A percentile compares a stretch with the other conserved stretches of the same genome.
Conservation (phyloP, 805 yeast genomes). For the Candida coleopterorum region DNA sequence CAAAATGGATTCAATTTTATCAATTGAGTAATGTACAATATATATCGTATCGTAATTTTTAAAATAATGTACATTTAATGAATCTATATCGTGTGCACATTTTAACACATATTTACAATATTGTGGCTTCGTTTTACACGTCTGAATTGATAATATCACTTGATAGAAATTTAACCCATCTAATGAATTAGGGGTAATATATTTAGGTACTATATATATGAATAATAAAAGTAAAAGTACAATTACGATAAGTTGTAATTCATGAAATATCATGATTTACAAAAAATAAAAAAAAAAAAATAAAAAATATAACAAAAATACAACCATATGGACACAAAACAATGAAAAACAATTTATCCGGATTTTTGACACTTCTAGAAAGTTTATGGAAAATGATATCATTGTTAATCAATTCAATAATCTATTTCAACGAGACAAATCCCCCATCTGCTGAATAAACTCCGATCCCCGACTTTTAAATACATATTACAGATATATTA, state of each 20-base stretch:
- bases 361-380: too few relatives aligned
- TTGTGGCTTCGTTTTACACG: not conserved
- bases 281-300: not conserved
- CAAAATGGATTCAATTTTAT: too few relatives aligned
- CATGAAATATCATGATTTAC: too few relatives aligned
- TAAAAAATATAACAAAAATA: not conserved
- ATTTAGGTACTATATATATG: slow-evolving; percentile 1
- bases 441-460: too few relatives aligned
- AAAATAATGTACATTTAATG: slow-evolving; percentile 9
- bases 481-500: too few relatives aligned
- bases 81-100: not conserved
- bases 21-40: slow-evolving; percentile 12
- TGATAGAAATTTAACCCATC: slow-evolving; percentile 10
- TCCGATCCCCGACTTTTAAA: too few relatives aligned
- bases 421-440: too few relatives aligned
- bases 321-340: too few relatives aligned
- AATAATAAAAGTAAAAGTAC: not conserved
- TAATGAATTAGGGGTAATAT: slow-evolving; percentile 13
- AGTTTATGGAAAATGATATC: too few relatives aligned
- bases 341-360: too few relatives aligned
- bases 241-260: not conserved
- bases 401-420: too few relatives aligned
- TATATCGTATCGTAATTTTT: slow-evolving; percentile 15
- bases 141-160: not conserved
- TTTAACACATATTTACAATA: not conserved